Base-by-base conservation (phyloP, 2,329 filamentous ascomycete species). In the Aaosphaeria arxii region DNA sequence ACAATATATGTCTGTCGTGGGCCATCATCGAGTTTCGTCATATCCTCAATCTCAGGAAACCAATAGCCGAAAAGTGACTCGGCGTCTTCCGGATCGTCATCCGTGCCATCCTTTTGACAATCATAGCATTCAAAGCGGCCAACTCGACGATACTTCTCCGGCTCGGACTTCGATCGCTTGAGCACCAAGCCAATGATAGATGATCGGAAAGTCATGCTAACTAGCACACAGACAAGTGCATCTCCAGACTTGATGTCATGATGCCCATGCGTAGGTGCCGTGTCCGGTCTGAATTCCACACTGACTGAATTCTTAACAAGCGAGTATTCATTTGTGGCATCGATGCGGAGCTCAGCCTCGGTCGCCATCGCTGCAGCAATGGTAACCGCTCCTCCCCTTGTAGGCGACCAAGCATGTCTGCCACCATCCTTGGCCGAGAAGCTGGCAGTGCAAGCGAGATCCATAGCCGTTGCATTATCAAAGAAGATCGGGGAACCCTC, bases 71-170 rank as follows among this genome's bases (percentile, higher is more conserved):
- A 67, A 11, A 70, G 51, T 5, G 63, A 50, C 45, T 70, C 66
- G 5, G 65, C 65, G 42, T 70, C 66, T 45, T 69, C 63, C 24
- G 61, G 62, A 54, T 69, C 67, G 11, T 61, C 59, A 17, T 56
- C 57, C 4, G 46, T 54, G 9, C 45, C 57, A 43, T 64, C 60
- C 17, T 45, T 51, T 17, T 59, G 55, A 33, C 65, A 69, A 30
- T 69, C 66, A 43, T 69, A 70, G 51, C 64, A 69, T 47, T 70
- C 66, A 30, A 70, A 59, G 13, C 66, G 59, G 6, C 65, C 66
- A 6, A 70, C 53, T n/a, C 66, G 61, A 30, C 59, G 64, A 40
- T 66, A 68, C 0, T 52, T n/a, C 9, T 56, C 46, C 5, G 51
- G 48, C 29, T 61, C 57, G 11, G 50, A 56, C 3, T 47, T 54